A percentile compares a stretch with the other conserved stretches of the same genome.
phyloP scores from a whole-genome alignment of 257 asterid species.

The Vinca minor region DNA sequence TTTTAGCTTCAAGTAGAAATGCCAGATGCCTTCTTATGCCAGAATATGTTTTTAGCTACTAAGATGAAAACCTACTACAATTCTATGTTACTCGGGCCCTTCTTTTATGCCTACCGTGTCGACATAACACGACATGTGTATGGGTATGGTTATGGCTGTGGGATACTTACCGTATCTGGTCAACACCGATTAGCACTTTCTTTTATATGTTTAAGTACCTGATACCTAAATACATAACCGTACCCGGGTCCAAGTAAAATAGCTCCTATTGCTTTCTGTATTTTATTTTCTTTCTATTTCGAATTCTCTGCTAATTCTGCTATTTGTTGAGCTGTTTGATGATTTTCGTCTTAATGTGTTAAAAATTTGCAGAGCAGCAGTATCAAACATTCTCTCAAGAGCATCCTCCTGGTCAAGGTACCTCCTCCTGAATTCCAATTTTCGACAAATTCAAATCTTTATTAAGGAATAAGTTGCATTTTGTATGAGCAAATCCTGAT shows the following conservation, averaged over 20 bases:
- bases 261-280: background rate
- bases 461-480: background rate
- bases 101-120: too few relatives aligned
- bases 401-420: slow-evolving; percentile 51
- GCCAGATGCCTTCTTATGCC: background rate
- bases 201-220: too few relatives aligned
- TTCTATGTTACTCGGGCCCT: background rate
- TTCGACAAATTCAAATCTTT: background rate
- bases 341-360: slow-evolving; percentile 1
- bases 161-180: too few relatives aligned
- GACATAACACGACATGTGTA: too few relatives aligned
- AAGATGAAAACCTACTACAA: background rate
- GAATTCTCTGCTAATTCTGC: background rate
- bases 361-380: slow-evolving; percentile 50
- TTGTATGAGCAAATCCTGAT: background rate
- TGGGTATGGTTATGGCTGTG: too few relatives aligned
- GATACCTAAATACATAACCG: too few relatives aligned
- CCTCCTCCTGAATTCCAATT: background rate
- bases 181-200: too few relatives aligned
- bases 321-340: slow-evolving; percentile 2
- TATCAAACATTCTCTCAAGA: slow-evolving; percentile 39
- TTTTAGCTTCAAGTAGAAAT: background rate
- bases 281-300: background rate
- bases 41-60: background rate
- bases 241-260: too few relatives aligned